phyloP scores from a whole-genome alignment of 2,329 filamentous ascomycete species.

The Cucurbitaria berberidis region DNA sequence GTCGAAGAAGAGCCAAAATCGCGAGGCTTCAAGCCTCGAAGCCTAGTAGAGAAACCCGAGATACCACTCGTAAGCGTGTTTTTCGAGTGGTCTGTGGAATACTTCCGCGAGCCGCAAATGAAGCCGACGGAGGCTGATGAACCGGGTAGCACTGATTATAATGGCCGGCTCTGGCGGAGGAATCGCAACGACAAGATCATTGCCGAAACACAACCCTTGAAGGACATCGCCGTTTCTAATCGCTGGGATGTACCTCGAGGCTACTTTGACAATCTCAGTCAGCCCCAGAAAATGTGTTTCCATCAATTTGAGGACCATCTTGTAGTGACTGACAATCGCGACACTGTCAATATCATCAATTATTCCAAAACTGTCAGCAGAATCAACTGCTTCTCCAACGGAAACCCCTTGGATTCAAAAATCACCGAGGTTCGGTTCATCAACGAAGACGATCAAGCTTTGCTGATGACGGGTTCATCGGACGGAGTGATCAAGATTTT shows the following conservation, averaged over 20 bases:
- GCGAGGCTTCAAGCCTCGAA: conserved; percentile 71
- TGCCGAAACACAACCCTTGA: conserved; percentile 89
- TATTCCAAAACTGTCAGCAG: conserved; percentile 65
- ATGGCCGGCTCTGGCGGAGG: conserved; percentile 89
- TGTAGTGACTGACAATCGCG: conserved; percentile 89
- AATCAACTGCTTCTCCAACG: conserved; percentile 89
- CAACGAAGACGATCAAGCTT: conserved; percentile 95
- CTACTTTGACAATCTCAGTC: conserved; percentile 86
- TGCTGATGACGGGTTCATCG: conserved; percentile 92
- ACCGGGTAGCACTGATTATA: conserved; percentile 94
- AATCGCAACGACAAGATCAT: conserved; percentile 93
- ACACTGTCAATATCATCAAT: conserved; percentile 90
- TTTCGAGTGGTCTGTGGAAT: conserved; percentile 93
- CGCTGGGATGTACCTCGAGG: conserved; percentile 85
- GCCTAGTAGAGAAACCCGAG: conserved; percentile 62
- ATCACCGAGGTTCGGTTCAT: conserved; percentile 97
- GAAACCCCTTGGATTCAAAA: conserved; percentile 86
- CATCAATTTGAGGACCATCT: conserved; percentile 98
- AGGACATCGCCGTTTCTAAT: conserved; percentile 82
- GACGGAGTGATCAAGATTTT: conserved; percentile 95
- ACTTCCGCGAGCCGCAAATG: conserved; percentile 99
- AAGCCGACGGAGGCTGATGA: conserved; percentile 94
- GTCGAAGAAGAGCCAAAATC: conserved; percentile 80
- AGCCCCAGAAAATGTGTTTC: conserved; percentile 91
- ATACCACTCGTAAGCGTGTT: conserved; percentile 85